These are phyloP conservation scores for Lachancea thermotolerans DNA, from an alignment of 805 yeast species.

Conservation along the genomic window DNA sequence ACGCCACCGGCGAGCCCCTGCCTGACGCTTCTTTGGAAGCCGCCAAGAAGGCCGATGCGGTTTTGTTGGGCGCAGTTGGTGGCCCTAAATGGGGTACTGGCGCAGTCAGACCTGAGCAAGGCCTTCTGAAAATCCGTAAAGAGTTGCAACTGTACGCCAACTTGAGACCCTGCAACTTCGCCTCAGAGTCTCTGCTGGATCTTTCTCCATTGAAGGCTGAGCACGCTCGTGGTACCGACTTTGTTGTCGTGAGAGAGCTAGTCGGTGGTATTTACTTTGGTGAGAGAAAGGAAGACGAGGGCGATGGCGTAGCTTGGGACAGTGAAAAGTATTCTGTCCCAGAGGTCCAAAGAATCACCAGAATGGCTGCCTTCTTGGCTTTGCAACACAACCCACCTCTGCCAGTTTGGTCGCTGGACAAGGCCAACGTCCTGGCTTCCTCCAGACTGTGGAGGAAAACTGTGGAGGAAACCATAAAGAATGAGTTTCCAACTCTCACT, in stretches of 20 bases:
- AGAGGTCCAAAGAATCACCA: slow-evolving; percentile 90
- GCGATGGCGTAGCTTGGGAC: slow-evolving; percentile 82
- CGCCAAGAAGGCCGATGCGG: slow-evolving; percentile 85
- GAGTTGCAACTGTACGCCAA: slow-evolving; percentile 92
- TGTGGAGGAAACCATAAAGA: slow-evolving; percentile 72
- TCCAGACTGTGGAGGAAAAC: slow-evolving; percentile 95
- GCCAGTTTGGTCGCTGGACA: slow-evolving; percentile 93
- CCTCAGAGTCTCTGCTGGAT: slow-evolving; percentile 71
- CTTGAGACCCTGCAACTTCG: slow-evolving; percentile 94
- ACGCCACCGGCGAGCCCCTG: slow-evolving; percentile 89
- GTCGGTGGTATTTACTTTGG: slow-evolving; percentile 99
- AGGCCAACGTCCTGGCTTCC: slow-evolving; percentile 95
- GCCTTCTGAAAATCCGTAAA: slow-evolving; percentile 87
- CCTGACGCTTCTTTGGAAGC: slow-evolving; percentile 80
- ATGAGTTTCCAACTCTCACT: slow-evolving; percentile 84
- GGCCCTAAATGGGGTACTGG: slow-evolving; percentile 99
- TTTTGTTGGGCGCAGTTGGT: slow-evolving; percentile 96
- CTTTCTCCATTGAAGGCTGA: slow-evolving; percentile 85
- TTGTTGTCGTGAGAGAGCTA: slow-evolving; percentile 89
- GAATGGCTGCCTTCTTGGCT: slow-evolving; percentile 98
- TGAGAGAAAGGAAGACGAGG: slow-evolving; percentile 87
- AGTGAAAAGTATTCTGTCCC: slow-evolving; percentile 87
- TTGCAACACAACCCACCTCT: slow-evolving; percentile 88
- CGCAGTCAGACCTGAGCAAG: slow-evolving; percentile 93
- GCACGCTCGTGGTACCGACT: slow-evolving; percentile 83